A percentile compares a stretch with the other conserved stretches of the same genome.
Conservation (phyloP, 306 rosid species). For the Malus asiatica region DNA sequence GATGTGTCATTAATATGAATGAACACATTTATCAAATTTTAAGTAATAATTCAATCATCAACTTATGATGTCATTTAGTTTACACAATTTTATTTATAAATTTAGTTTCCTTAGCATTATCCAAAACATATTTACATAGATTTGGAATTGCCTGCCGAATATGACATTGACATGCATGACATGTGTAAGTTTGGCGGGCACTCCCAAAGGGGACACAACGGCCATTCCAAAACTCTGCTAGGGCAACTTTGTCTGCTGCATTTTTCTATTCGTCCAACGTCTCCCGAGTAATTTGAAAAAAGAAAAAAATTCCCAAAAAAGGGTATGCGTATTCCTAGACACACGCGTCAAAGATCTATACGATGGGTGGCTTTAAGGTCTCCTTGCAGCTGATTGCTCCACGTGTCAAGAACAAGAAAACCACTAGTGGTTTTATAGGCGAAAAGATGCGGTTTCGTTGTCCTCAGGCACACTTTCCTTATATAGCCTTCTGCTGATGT, state of each 20-base stretch:
- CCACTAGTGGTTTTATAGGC: constrained; percentile 24
- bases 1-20: too few species aligned
- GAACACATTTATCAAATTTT: too few species aligned
- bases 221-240: neutral
- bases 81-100: too few species aligned
- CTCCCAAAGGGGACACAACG: neutral
- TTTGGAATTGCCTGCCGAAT: neutral
- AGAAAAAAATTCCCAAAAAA: constrained; percentile 27
- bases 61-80: too few species aligned
- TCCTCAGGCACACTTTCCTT: constrained; percentile 52
- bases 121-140: too few species aligned
- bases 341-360: constrained; percentile 62
- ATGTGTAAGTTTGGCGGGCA: neutral
- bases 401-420: constrained; percentile 23
- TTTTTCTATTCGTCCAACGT: neutral
- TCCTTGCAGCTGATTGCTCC: constrained; percentile 35
- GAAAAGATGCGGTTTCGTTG: constrained; percentile 23
- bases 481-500: constrained; percentile 47
- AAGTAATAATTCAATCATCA: too few species aligned
- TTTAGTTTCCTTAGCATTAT: fast-evolving
- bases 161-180: neutral
- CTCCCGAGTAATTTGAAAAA: constrained; percentile 5
- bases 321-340: constrained; percentile 15
- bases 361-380: constrained; percentile 19
- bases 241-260: neutral